Percentiles rank a stretch among this genome's conserved stretches.
phyloP scores from a whole-genome alignment of 257 asterid species.

The Paulownia fortunei region DNA sequence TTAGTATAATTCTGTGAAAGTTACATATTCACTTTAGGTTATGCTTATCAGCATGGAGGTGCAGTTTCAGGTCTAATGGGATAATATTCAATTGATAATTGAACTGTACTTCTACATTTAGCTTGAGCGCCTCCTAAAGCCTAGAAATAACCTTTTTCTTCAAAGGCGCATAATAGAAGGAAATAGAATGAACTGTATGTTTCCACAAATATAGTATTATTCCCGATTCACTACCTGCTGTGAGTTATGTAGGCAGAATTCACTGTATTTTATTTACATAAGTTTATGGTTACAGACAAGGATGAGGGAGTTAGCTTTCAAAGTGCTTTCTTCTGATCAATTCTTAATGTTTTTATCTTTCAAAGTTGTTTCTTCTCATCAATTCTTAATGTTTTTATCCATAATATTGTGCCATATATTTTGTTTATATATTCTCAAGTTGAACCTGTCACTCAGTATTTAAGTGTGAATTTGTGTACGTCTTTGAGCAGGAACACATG shows the following conservation, averaged over 20 bases:
- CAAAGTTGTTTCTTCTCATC: not conserved
- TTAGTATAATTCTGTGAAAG: not conserved
- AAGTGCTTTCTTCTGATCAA: not conserved
- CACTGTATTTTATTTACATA: not conserved
- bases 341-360: constrained; percentile 7
- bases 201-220: not conserved
- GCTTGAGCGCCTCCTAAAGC: constrained; percentile 15
- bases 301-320: constrained; percentile 1
- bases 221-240: not conserved
- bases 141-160: constrained; percentile 14
- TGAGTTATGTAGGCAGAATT: not conserved
- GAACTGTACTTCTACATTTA: not conserved
- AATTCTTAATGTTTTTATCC: constrained; percentile 5
- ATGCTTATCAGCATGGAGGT: constrained; percentile 1
- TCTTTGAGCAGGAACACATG: constrained; percentile 85
- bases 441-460: constrained; percentile 18
- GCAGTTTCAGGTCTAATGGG: not conserved
- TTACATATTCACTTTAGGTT: not conserved
- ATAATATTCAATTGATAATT: not conserved
- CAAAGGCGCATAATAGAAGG: not conserved
- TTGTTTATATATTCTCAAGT: constrained; percentile 20
- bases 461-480: constrained; percentile 26
- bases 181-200: constrained; percentile 6
- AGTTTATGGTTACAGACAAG: not conserved
- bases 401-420: constrained; percentile 3